Base-by-base conservation (phyloP, 2,329 filamentous ascomycete species). In the Amesomyces nigricolor region DNA sequence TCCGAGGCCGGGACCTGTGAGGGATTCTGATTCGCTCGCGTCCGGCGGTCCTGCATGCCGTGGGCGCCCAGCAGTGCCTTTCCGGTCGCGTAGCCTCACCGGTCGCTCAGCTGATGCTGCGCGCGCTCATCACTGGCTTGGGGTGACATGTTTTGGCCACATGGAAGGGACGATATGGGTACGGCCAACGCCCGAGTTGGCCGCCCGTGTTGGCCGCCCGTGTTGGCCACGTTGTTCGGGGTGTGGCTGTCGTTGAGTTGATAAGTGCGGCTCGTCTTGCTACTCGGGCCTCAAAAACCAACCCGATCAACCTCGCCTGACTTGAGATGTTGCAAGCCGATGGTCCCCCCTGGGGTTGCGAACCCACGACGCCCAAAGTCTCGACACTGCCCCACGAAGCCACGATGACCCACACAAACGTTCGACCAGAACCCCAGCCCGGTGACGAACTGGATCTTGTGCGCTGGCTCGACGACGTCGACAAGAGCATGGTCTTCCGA, bases 401-500 rank as follows among this genome's bases (percentile, higher is more conserved):
- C 43, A 44, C 29, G 35, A n/a, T 17, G 8, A 13, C 26, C 2
- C 16, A n/a, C 22, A 6, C 26, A 35, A 57, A 50, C 50, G 47
- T 32, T 29, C 48, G 47, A 14, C 49, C 32, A 4, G 16, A 58
- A 38, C 56, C 56, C 10, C 17, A 14, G 13, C 43, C 56, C 22
- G 51, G 51, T 38, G 47, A 52, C 43, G 50, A 59, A 47, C 49
- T 53, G 30, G 50, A 53, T 43, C 44, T 58, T 19, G 29, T 29
- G 19, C 46, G 46, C 37, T 58, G 58, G 53, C 55, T 70, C 22
- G 63, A 67, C 14, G 63, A 62, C 11, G 65, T 70, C 48, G 61
- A 70, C 59, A 52, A 56, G 6, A 65, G 58, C 57, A 71, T 71
- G 70, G 51, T 26, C 9, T 78, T 73, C 60, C 68, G 67, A 47